phyloP scores from a whole-genome alignment of 2,329 filamentous ascomycete genomes.

The Ophiostoma sp. region DNA sequence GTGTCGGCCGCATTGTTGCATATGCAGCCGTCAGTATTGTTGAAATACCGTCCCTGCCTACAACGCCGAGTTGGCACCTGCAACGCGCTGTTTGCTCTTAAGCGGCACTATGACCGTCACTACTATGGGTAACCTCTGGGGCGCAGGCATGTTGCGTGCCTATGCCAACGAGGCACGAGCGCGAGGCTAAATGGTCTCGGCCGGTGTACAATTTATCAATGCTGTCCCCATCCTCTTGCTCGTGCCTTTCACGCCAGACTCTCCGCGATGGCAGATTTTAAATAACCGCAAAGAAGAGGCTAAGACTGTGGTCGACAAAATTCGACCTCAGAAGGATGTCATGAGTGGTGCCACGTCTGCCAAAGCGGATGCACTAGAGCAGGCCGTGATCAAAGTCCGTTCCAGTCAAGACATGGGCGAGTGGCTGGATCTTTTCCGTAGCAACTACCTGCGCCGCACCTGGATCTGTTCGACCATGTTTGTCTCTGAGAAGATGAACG shows the following conservation, averaged over 20 bases:
- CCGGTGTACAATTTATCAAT: neutral
- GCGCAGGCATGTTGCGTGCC: slow-evolving; percentile 28
- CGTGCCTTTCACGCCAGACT: neutral
- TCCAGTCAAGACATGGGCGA: neutral
- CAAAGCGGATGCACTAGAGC: neutral
- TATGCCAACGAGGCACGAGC: slow-evolving; percentile 28
- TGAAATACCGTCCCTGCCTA: neutral
- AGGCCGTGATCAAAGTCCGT: neutral
- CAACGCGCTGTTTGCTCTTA: slow-evolving; percentile 2
- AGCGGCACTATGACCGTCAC: slow-evolving; percentile 24
- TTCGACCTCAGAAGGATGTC: neutral
- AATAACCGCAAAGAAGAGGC: neutral
- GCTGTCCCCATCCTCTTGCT: neutral
- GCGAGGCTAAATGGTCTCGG: slow-evolving; percentile 29
- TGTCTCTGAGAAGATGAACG: slow-evolving; percentile 25
- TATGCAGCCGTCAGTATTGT: neutral
- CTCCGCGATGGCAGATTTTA: neutral
- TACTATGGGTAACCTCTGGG: slow-evolving; percentile 25
- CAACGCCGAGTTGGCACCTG: neutral
- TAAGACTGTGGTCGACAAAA: neutral
- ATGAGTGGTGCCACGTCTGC: neutral
- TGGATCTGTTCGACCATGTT: slow-evolving; percentile 25
- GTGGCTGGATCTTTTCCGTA: slow-evolving; percentile 18
- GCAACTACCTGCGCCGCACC: slow-evolving; percentile 24
- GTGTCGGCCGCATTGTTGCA: neutral